phyloP scores from a whole-genome alignment of 495 filamentous ascomycete genomes.

The Sphaerosporella brunnea region DNA sequence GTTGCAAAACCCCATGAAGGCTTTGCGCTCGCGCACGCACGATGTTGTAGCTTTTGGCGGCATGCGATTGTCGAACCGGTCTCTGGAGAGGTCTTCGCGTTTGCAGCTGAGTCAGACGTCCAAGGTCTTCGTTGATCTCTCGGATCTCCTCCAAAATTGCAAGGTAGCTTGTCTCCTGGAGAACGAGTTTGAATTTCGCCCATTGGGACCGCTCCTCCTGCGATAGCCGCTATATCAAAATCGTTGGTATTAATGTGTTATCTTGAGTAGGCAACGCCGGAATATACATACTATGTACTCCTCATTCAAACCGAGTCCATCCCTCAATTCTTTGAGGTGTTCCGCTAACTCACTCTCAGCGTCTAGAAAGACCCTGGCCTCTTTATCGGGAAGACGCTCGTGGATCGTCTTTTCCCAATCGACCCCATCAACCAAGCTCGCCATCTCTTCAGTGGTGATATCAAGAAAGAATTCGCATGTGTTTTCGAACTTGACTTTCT shows the following conservation, averaged over 20 bases:
- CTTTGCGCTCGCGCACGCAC: neutral
- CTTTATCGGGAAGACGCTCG: neutral
- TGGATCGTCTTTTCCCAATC: neutral
- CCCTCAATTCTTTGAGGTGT: neutral
- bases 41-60: neutral
- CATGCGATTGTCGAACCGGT: neutral
- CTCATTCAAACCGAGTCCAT: neutral
- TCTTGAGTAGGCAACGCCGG: too few relatives aligned
- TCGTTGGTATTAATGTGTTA: neutral
- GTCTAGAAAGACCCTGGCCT: neutral
- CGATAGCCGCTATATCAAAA: neutral
- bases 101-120: neutral
- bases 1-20: neutral
- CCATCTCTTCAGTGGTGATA: neutral
- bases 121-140: neutral
- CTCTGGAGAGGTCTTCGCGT: neutral
- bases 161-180: neutral
- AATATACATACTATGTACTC: neutral
- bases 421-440: neutral
- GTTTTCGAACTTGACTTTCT: constrained; percentile 20
- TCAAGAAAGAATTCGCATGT: constrained; percentile 14
- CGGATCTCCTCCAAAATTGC: neutral
- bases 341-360: neutral
- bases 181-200: neutral
- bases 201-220: neutral